These are phyloP conservation scores for Xylariaceae sp. DNA, from an alignment of 2,329 filamentous ascomycete genomes.

Conservation along the genomic window DNA sequence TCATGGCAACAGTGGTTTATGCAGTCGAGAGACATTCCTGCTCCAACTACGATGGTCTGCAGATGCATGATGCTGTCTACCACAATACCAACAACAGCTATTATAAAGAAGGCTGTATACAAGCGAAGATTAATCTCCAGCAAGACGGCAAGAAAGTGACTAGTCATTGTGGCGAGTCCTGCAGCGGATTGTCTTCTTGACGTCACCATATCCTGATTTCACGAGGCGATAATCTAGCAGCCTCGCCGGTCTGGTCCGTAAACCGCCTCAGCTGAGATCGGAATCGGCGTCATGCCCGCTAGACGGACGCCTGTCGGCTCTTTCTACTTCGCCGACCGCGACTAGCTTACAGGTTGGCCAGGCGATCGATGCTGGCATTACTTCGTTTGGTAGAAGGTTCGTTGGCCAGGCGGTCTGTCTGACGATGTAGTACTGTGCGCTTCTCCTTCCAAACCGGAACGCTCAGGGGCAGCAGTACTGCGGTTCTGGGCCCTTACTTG, in stretches of 20 bases:
- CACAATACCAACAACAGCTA: conserved; percentile 11
- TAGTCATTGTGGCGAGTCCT: conserved; percentile 22
- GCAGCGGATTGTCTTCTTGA: conserved; percentile 17
- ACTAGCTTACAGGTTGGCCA: conserved; percentile 14
- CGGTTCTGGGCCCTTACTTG: conserved; percentile 26
- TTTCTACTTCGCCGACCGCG: conserved; percentile 9
- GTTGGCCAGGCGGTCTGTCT: conserved; percentile 19
- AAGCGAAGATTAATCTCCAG: conserved; percentile 2
- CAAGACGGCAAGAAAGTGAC: conserved; percentile 14
- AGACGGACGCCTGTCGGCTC: conserved; percentile 12
- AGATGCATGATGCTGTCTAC: conserved; percentile 18
- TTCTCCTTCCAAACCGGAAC: conserved; percentile 23
- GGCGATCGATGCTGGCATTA: conserved; percentile 27
- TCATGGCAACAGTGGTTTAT: conserved; percentile 5
- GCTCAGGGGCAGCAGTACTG: conserved; percentile 17
- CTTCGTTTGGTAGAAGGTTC: conserved; percentile 21
- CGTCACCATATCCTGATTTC: conserved; percentile 17
- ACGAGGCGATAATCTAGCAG: conserved; percentile 18
- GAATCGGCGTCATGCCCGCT: conserved; percentile 5
- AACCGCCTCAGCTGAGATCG: conserved; percentile 21
- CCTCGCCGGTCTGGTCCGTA: conserved; percentile 6
- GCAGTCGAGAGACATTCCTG: neutral
- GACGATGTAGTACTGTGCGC: conserved; percentile 11
- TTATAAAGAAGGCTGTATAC: conserved; percentile 6
- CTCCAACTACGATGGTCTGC: conserved; percentile 14